These are phyloP conservation scores for Penicillium manginii DNA, from an alignment of 495 filamentous ascomycete species.

Conservation along the genomic window DNA sequence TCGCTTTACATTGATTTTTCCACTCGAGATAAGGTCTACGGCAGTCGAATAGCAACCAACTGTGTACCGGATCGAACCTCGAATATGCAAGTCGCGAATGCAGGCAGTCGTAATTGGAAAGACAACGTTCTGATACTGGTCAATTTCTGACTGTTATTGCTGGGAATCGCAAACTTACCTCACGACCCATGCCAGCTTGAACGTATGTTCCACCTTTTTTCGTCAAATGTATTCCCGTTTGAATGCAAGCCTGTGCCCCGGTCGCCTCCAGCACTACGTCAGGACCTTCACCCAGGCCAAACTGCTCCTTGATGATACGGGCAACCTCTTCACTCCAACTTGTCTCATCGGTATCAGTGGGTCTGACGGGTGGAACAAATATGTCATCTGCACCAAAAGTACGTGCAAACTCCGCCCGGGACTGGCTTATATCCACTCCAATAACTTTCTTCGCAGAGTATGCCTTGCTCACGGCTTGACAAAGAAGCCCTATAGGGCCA, in stretches of 20 bases:
- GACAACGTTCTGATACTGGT: slow-evolving; percentile 57
- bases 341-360: slow-evolving; percentile 27
- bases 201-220: slow-evolving; percentile 79
- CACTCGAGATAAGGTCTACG: slow-evolving; percentile 67
- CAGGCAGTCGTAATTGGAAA: slow-evolving; percentile 87
- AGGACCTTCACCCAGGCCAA: slow-evolving; percentile 57
- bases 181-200: slow-evolving; percentile 82
- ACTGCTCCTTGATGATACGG: slow-evolving; percentile 51
- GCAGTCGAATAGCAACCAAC: slow-evolving; percentile 78
- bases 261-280: slow-evolving; percentile 84
- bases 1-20: slow-evolving; percentile 71
- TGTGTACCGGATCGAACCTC: slow-evolving; percentile 80
- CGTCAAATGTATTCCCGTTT: slow-evolving; percentile 70
- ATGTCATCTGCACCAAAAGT: slow-evolving; percentile 67
- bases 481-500: slow-evolving; percentile 83
- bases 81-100: slow-evolving; percentile 78
- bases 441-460: slow-evolving; percentile 77
- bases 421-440: slow-evolving; percentile 73
- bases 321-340: slow-evolving; percentile 66
- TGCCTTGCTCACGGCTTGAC: slow-evolving; percentile 71
- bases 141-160: background rate
- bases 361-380: slow-evolving; percentile 55
- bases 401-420: slow-evolving; percentile 70
- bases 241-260: slow-evolving; percentile 79
- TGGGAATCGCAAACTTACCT: slow-evolving; percentile 47